Evolutionary conservation across 805 yeast species (phyloP).

Genomic region (Candida oleophila): DNA sequence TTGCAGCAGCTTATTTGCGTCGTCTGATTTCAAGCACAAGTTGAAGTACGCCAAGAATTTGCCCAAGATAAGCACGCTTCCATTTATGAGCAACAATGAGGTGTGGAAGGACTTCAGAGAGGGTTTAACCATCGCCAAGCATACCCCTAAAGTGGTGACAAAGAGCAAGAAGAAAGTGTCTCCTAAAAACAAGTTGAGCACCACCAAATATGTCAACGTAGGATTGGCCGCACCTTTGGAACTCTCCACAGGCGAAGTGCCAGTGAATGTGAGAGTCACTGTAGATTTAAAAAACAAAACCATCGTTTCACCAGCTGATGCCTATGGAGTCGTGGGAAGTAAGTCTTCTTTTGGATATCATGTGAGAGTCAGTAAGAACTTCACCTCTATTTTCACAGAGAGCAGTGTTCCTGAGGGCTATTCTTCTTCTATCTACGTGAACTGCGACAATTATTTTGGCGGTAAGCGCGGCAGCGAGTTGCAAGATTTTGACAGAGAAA

Average conservation of each 20-base stretch:
- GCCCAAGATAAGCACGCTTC: conserved; percentile 72
- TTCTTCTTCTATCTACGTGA: conserved; percentile 60
- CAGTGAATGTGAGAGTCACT: conserved; percentile 77
- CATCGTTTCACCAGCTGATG: conserved; percentile 69
- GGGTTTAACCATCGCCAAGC: conserved; percentile 56
- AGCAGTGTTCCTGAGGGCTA: conserved; percentile 66
- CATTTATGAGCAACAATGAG: conserved; percentile 60
- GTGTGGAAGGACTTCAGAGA: conserved; percentile 48
- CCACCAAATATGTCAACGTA: conserved; percentile 74
- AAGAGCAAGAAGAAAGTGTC: conserved; percentile 43
- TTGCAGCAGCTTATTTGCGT: conserved; percentile 58
- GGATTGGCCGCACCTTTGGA: conserved; percentile 64
- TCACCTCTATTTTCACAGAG: conserved; percentile 70
- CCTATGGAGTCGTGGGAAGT: conserved; percentile 64
- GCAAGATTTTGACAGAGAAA: conserved; percentile 18
- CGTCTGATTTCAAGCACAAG: conserved; percentile 39
- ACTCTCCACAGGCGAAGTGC: conserved; percentile 55
- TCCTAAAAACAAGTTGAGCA: conserved; percentile 40
- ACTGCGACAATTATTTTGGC: conserved; percentile 63
- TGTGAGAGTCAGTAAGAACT: conserved; percentile 63
- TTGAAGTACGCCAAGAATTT: conserved; percentile 64
- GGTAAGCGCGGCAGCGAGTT: conserved; percentile 23
- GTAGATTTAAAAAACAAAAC: conserved; percentile 62
- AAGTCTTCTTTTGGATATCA: conserved; percentile 68
- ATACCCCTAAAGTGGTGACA: conserved; percentile 32